Evolutionary conservation across 2,329 filamentous ascomycete species (phyloP).

Genomic region (Alternaria brassicicola): DNA sequence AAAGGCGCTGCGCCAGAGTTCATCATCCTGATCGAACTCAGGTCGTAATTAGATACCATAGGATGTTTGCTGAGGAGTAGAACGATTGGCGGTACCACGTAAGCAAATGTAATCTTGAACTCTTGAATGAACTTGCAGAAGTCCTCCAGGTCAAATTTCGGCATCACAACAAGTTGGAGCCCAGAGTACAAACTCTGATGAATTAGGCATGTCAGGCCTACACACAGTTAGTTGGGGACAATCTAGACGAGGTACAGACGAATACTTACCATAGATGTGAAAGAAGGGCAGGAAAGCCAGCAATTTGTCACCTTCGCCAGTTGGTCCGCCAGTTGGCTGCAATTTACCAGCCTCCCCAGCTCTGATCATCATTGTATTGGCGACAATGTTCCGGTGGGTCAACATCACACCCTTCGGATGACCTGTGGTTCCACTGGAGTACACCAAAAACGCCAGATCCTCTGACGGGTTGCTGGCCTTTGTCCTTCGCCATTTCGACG

Average conservation of each 20-base stretch:
- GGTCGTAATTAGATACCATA: conserved; percentile 77
- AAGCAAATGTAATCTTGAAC: conserved; percentile 75
- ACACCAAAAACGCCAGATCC: conserved; percentile 84
- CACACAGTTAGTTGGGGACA: background rate
- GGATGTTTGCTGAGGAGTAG: conserved; percentile 82
- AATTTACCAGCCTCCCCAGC: conserved; percentile 57
- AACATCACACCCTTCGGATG: conserved; percentile 91
- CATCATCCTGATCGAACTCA: conserved; percentile 79
- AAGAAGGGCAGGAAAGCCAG: conserved; percentile 87
- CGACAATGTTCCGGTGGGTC: conserved; percentile 79
- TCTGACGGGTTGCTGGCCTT: conserved; percentile 67
- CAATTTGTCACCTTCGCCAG: conserved; percentile 71
- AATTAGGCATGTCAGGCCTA: conserved; percentile 73
- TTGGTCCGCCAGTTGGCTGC: conserved; percentile 62
- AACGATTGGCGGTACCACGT: conserved; percentile 84
- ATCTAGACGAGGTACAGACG: background rate
- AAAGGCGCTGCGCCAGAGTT: conserved; percentile 88
- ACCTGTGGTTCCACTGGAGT: conserved; percentile 88
- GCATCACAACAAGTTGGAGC: conserved; percentile 71
- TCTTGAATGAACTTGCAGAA: conserved; percentile 80
- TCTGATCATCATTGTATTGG: conserved; percentile 64
- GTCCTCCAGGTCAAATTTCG: conserved; percentile 79
- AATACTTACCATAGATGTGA: conserved; percentile 77
- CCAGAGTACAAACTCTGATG: conserved; percentile 71
- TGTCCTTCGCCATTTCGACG: conserved; percentile 63